Evolutionary conservation across 2,329 filamentous ascomycete species (phyloP), one percentile per base, ranked within the genome.

Genomic region (Colletotrichum magnum): DNA sequence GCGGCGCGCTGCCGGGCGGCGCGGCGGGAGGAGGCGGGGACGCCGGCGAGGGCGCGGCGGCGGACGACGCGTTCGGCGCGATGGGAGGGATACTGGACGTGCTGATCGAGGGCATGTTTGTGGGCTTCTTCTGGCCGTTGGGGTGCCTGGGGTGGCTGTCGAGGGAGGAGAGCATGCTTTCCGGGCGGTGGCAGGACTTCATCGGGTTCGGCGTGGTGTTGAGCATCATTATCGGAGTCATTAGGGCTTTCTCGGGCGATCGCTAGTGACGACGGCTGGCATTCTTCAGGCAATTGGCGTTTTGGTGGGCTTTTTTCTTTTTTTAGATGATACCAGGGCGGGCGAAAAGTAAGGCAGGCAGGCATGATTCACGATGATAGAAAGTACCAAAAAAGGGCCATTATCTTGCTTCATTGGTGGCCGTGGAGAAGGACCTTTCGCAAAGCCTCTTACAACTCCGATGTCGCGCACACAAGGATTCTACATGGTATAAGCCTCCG

Each of bases 81-180:
- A 81, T 83, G 58, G 75, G 79, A 16, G 90, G 88, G 0, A 87
- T 93, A 12, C 83, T 97, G 52, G 95, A 98, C 76, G 92, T 97
- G 75, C 89, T 98, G 83, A 86, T 98, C 68, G 93, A 92, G 81
- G 96, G 95, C 5, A 94, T 96, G 79, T 84, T 97, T 68, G 93
- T 96, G 75, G 96, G 96, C 0, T 99, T 98, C 84, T 93, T 99
- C 79, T 98, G 95, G 89, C 96, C 96, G 4, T 80, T 98, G 10
- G 95, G 94, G 0, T 94, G 93, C 75, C 84, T 95, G 65, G 90
- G 92, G 60, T 98, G 95, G 94, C 83, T 97, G 58, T 87, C 95
- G 72, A 87, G 95, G 69, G 94, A 97, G 79, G 93, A 96, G 67
- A 94, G 93, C 1, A 90, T 98, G 69, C 97, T 94, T 89, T 93